These are phyloP conservation scores for Neoboletus magnificus DNA, from an alignment of 768 basidiomycete genomes.

Conservation along the genomic window DNA sequence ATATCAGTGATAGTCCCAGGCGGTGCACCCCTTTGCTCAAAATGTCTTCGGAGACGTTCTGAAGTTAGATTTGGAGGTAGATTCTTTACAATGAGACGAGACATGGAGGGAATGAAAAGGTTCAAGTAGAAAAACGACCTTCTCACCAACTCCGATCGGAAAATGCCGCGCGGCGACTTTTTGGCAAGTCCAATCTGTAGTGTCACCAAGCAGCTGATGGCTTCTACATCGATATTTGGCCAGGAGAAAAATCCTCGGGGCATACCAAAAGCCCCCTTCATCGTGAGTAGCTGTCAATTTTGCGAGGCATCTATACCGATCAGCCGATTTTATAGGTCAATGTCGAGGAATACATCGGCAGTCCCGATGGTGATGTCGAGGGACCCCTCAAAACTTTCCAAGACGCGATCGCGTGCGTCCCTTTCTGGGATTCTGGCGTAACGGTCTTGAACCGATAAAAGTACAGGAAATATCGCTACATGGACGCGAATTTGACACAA, in stretches of 20 bases:
- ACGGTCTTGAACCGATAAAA: conserved; percentile 19
- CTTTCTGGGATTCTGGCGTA: conserved; percentile 1
- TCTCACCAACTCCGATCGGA: conserved; percentile 24
- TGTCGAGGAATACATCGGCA: conserved; percentile 83
- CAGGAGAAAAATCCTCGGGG: conserved; percentile 80
- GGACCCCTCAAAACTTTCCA: conserved; percentile 76
- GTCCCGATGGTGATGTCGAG: conserved; percentile 76
- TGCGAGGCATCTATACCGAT: not conserved
- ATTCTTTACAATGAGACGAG: conserved; percentile 81
- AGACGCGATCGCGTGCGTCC: conserved; percentile 86
- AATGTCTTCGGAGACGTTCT: conserved; percentile 62
- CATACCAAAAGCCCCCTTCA: conserved; percentile 93
- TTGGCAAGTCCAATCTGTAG: not conserved
- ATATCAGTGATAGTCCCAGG: conserved; percentile 79
- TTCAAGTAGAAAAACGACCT: not conserved
- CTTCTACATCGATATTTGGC: conserved; percentile 30
- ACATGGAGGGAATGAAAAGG: conserved; percentile 45
- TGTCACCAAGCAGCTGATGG: conserved; percentile 10
- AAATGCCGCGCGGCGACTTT: conserved; percentile 9
- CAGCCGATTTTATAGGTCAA: conserved; percentile 54
- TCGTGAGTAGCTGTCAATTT: conserved; percentile 51
- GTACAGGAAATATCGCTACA: conserved; percentile 95
- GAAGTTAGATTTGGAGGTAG: conserved; percentile 68
- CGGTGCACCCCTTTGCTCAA: conserved; percentile 58
- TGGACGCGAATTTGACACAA: conserved; percentile 85